Conservation (phyloP, 1,139 yeast species). For the Candida anutae region DNA sequence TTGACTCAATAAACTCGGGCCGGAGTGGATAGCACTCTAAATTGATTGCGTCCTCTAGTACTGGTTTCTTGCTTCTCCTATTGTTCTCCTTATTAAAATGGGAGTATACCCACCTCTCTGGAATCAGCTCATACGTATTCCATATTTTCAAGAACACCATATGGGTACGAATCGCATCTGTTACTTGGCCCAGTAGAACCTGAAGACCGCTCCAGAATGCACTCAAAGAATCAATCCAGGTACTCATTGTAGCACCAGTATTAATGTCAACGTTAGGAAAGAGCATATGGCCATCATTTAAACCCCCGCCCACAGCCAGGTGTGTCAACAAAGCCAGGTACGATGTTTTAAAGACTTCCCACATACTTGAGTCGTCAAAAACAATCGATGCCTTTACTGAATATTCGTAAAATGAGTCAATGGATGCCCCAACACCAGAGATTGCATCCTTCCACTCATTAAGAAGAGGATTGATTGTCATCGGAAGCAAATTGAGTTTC, state of each 20-base stretch:
- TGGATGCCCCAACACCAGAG: slow-evolving; percentile 85
- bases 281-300: slow-evolving; percentile 44
- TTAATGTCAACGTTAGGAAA: slow-evolving; percentile 52
- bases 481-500: slow-evolving; percentile 59
- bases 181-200: slow-evolving; percentile 68
- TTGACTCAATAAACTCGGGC: slow-evolving; percentile 87
- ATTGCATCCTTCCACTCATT: slow-evolving; percentile 52
- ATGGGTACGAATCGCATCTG: slow-evolving; percentile 59
- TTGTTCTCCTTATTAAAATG: slow-evolving; percentile 6
- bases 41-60: slow-evolving; percentile 26
- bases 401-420: slow-evolving; percentile 91
- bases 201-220: slow-evolving; percentile 88
- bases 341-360: slow-evolving; percentile 51
- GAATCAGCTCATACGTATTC: slow-evolving; percentile 73
- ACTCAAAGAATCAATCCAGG: slow-evolving; percentile 80
- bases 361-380: slow-evolving; percentile 58
- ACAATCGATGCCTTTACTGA: slow-evolving; percentile 70
- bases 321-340: slow-evolving; percentile 50
- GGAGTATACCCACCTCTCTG: slow-evolving; percentile 73
- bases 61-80: slow-evolving; percentile 4
- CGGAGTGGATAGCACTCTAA: slow-evolving; percentile 90
- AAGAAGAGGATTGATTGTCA: slow-evolving; percentile 60
- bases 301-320: slow-evolving; percentile 30
- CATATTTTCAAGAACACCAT: slow-evolving; percentile 67
- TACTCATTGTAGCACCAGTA: slow-evolving; percentile 43